A percentile compares a stretch with the other conserved stretches of the same genome.
These are phyloP conservation scores for Fusarium dlaminii DNA, from an alignment of 2,329 filamentous ascomycete genomes.

Conservation along the genomic window DNA sequence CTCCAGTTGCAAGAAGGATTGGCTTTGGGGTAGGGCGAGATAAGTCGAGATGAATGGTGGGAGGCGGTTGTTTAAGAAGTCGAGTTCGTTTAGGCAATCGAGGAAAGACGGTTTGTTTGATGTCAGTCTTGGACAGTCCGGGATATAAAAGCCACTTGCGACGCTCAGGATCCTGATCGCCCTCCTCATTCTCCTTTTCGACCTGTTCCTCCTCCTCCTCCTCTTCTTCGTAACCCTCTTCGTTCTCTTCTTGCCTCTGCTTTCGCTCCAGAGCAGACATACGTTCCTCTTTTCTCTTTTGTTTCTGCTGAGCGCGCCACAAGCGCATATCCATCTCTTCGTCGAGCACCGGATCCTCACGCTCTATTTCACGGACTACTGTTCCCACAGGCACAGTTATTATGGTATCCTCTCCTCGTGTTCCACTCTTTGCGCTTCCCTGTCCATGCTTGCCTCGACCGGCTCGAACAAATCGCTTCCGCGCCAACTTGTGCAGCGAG, in stretches of 20 bases:
- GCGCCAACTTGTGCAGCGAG: conserved; percentile 88
- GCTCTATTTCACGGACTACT: conserved; percentile 82
- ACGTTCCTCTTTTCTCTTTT: conserved; percentile 44
- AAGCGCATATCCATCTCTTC: conserved; percentile 57
- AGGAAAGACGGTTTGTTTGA: conserved; percentile 62
- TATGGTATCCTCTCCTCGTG: conserved; percentile 85
- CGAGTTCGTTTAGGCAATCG: conserved; percentile 62
- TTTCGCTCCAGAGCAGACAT: conserved; percentile 49
- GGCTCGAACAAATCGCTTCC: conserved; percentile 78
- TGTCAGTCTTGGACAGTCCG: conserved; percentile 76
- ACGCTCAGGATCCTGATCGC: conserved; percentile 58
- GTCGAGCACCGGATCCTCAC: conserved; percentile 79
- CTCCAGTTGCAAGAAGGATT: conserved; percentile 86
- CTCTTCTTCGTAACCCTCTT: conserved; percentile 28
- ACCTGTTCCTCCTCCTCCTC: conserved; percentile 22
- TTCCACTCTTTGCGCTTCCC: conserved; percentile 77
- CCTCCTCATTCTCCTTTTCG: conserved; percentile 51
- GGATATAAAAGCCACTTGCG: conserved; percentile 91
- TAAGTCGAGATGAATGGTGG: conserved; percentile 78
- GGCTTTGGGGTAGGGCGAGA: conserved; percentile 82
- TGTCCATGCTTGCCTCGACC: conserved; percentile 81
- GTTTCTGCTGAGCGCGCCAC: conserved; percentile 47
- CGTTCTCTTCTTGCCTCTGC: conserved; percentile 29
- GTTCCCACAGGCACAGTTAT: conserved; percentile 94
- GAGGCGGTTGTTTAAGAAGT: conserved; percentile 72